Evolutionary conservation across 768 basidiomycete genomes (phyloP).

Genomic region (Tricholoma sp.): DNA sequence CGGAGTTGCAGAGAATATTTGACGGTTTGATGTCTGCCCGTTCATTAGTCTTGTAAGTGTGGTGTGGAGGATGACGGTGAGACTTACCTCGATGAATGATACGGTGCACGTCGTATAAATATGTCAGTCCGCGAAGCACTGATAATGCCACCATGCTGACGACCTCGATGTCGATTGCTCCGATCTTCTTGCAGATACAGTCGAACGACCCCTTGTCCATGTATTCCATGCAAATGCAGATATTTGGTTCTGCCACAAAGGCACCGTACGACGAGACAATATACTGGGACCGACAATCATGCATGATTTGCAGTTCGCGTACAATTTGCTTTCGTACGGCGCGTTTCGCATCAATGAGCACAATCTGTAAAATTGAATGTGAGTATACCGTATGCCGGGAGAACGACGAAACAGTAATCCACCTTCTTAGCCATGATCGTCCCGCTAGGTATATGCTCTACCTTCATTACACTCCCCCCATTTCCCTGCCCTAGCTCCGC

Average conservation of each 20-base stretch:
- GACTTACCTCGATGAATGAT: constrained; percentile 97
- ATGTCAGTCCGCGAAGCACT: constrained; percentile 93
- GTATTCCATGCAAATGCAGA: constrained; percentile 98
- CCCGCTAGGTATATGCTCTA: constrained; percentile 85
- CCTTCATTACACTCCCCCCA: constrained; percentile 95
- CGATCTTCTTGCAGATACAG: constrained; percentile 90
- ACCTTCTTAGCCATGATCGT: constrained; percentile 99
- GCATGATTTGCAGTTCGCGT: constrained; percentile 97
- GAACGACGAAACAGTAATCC: constrained; percentile 19
- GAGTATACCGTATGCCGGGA: not conserved
- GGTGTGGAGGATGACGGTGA: not conserved
- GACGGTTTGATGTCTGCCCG: constrained; percentile 94
- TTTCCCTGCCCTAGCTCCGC: constrained; percentile 93
- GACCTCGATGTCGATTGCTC: constrained; percentile 87
- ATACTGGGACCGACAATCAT: constrained; percentile 86
- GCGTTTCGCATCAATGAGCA: constrained; percentile 96
- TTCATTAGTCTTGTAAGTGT: not conserved
- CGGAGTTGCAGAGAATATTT: constrained; percentile 92
- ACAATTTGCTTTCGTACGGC: constrained; percentile 95
- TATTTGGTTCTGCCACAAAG: constrained; percentile 93
- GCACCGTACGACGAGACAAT: constrained; percentile 98
- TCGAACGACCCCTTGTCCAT: constrained; percentile 94
- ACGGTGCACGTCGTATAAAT: constrained; percentile 93
- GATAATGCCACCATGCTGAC: constrained; percentile 91
- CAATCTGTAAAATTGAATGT: constrained; percentile 52